Conservation (phyloP, 1,284 basidiomycete species). For the Apiotrichum montevideense region DNA sequence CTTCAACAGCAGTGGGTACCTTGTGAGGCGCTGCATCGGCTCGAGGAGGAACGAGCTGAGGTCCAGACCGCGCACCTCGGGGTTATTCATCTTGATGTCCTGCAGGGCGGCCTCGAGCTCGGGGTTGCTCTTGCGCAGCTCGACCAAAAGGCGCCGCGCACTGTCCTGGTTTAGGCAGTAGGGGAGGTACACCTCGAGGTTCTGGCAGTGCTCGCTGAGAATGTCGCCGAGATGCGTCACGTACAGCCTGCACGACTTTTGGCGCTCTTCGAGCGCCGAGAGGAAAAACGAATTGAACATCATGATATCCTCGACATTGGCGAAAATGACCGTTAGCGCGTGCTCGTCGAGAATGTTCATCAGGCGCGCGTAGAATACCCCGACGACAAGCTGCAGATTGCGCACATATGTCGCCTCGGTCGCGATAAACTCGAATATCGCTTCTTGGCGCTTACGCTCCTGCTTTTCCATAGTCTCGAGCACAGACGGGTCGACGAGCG, state of each 20-base stretch:
- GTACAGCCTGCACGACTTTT: slow-evolving; percentile 83
- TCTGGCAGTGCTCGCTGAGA: slow-evolving; percentile 63
- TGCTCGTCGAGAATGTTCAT: slow-evolving; percentile 67
- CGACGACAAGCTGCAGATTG: slow-evolving; percentile 81
- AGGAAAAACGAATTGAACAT: slow-evolving; percentile 80
- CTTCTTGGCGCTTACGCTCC: slow-evolving; percentile 81
- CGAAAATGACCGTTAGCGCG: slow-evolving; percentile 77
- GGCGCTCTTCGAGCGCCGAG: slow-evolving; percentile 79
- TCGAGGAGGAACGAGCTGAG: slow-evolving; percentile 82
- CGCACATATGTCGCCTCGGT: slow-evolving; percentile 83
- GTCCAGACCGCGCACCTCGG: slow-evolving; percentile 72
- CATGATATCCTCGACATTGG: slow-evolving; percentile 85
- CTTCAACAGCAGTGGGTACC: slow-evolving; percentile 80
- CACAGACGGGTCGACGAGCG: slow-evolving; percentile 73
- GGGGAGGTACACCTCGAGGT: slow-evolving; percentile 73
- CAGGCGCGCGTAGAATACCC: slow-evolving; percentile 73
- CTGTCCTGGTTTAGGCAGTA: slow-evolving; percentile 87
- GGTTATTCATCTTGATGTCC: slow-evolving; percentile 52
- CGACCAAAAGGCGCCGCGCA: slow-evolving; percentile 71
- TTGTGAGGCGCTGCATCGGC: slow-evolving; percentile 95
- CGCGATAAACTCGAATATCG: slow-evolving; percentile 82
- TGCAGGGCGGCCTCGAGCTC: slow-evolving; percentile 52
- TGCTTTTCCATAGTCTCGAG: slow-evolving; percentile 65
- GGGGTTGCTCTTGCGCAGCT: slow-evolving; percentile 62
- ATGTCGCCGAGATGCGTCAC: slow-evolving; percentile 83